A percentile compares a stretch with the other conserved stretches of the same genome.
Evolutionary conservation across 139 green algal species (phyloP).

Genomic region (Chlamydomonas sphaeroides): DNA sequence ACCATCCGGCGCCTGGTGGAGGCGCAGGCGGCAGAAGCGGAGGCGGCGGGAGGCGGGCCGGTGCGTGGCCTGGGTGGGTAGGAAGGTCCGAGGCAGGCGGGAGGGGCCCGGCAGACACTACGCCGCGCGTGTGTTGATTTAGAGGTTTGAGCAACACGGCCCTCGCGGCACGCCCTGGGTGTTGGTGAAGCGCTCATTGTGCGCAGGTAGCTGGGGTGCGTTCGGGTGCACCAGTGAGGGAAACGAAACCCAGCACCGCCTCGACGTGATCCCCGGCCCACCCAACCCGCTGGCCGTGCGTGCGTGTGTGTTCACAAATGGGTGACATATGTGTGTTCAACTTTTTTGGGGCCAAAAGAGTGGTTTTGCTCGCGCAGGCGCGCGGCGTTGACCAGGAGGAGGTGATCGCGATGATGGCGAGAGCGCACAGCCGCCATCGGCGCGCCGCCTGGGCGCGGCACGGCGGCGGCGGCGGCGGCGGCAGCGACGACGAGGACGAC

Average conservation of each 20-base stretch:
- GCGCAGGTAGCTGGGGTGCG: background rate
- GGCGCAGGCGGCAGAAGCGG: background rate
- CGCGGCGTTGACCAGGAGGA: constrained; percentile 18
- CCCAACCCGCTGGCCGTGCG: no score
- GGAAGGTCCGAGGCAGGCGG: no score
- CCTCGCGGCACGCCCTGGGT: no score
- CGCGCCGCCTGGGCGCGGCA: background rate
- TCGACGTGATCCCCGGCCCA: no score
- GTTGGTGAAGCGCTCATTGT: no score
- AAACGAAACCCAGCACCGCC: no score
- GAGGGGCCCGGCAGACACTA: no score
- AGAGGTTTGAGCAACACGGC: no score
- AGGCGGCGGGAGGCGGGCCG: background rate
- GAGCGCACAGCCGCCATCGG: constrained; percentile 12
- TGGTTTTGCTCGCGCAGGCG: background rate
- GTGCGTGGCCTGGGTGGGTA: background rate
- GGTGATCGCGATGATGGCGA: constrained; percentile 28
- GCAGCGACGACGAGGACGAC: background rate
- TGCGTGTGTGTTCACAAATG: no score
- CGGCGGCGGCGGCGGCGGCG: background rate
- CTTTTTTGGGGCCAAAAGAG: no score
- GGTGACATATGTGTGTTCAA: no score
- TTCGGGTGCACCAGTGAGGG: background rate
- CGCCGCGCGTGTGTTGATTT: no score
- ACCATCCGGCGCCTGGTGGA: constrained; percentile 5